Evolutionary conservation across 345 rosid genomes (phyloP), one percentile per base, ranked within the genome.

Genomic region (Corchorus capsularis): DNA sequence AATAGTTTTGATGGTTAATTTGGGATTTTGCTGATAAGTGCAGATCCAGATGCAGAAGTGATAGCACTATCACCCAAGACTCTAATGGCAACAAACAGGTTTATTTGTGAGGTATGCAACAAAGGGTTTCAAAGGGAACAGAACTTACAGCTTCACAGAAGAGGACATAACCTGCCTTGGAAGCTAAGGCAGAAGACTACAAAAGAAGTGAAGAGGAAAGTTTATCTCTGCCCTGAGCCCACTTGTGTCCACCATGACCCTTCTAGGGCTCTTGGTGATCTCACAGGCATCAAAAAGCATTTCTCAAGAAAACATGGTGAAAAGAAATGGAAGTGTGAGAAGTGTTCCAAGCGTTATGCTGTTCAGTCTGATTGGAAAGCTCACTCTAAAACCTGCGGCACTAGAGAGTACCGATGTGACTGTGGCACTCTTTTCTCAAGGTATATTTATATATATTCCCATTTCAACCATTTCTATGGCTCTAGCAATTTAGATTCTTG

Each of bases 331-430:
- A 92, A 92, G 89, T 92, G 96, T 19, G 96, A 92, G 71, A 89
- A 92, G 77, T 92, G 96, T 62, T 88, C 94, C 0, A 92, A 92
- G 81, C 63, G 87, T 14, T 92, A 92, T 67, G 97, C 97, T 41
- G 97, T 92, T 57, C 93, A 92, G 63, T 92, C 97, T 2, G 97
- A 92, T 81, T 92, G 94, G 97, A 92, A 92, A 81, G 97, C 97
- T 61, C 96, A 92, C 81, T 89, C 91, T 10, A 92, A 92, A 50
- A 92, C 92, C 53, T 92, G 96, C 65, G 96, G 96, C 61, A 91
- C 96, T 20, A 67, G 92, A 79, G 96, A 92, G 69, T 92, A 89
- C 77, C 78, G 91, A 75, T 92, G 96, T 76, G 94, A 90, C 75
- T 92, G 96, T 78, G 94, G 96, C 71, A 92, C 96, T 74, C 90